Evolutionary conservation across 352 stramenopile species (phyloP).

Genomic region (Pythium plurisporium): DNA sequence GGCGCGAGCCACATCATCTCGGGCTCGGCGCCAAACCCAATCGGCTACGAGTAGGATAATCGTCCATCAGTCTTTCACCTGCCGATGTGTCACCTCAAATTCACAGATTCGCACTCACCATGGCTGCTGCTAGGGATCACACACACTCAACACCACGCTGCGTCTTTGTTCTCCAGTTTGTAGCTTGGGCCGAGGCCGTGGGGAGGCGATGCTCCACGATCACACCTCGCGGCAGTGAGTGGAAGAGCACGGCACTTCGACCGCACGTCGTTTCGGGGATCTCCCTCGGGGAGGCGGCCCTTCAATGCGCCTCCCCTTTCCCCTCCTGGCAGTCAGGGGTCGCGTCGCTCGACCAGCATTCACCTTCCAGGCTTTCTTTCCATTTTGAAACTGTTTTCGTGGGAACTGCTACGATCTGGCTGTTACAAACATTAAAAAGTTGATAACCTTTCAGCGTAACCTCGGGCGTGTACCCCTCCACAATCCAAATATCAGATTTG

Average conservation of each 20-base stretch:
- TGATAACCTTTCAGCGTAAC: too few species aligned
- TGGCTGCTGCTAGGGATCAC: neutral
- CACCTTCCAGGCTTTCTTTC: constrained; percentile 5
- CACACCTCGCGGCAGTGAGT: too few species aligned
- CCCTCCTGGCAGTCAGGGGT: neutral
- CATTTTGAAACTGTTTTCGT: constrained; percentile 21
- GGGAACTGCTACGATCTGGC: too few species aligned
- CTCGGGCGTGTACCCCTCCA: too few species aligned
- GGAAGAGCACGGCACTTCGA: too few species aligned
- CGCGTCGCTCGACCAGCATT: constrained; percentile 3
- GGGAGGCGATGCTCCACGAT: neutral
- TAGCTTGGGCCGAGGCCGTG: neutral
- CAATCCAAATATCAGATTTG: too few species aligned
- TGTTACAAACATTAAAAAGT: too few species aligned
- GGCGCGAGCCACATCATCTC: constrained; percentile 87
- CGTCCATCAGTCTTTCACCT: neutral
- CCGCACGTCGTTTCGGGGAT: constrained; percentile 2
- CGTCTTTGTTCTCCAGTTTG: neutral
- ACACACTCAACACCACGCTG: neutral
- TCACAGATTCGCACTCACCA: constrained; percentile 1
- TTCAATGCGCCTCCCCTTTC: neutral
- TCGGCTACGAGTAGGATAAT: too few species aligned
- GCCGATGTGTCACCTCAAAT: neutral
- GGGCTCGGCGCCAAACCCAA: constrained; percentile 77
- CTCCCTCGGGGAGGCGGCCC: too few species aligned